These are phyloP conservation scores for Nyssa sinensis DNA, from an alignment of 148 eudicot species.

Conservation along the genomic window DNA sequence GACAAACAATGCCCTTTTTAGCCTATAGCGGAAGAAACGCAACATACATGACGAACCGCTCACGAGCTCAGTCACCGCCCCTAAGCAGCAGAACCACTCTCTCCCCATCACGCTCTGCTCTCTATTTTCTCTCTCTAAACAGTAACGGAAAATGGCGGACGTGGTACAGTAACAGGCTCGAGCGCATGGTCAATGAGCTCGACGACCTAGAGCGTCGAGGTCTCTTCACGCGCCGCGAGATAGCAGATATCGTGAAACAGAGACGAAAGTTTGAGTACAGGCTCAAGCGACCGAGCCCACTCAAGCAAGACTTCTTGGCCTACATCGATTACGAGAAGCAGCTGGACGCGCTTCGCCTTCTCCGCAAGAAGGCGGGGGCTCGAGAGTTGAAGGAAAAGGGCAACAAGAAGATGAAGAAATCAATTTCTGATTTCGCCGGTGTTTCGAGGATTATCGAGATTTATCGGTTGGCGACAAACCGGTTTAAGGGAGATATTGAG, in stretches of 20 bases:
- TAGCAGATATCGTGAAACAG: slow-evolving; percentile 60
- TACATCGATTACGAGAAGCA: slow-evolving; percentile 73
- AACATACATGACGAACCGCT: no score
- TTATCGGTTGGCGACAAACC: slow-evolving; percentile 58
- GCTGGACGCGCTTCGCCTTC: slow-evolving; percentile 50
- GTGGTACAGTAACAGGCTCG: slow-evolving; percentile 70
- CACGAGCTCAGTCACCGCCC: no score
- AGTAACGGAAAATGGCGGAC: slow-evolving; percentile 60
- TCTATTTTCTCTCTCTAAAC: not conserved
- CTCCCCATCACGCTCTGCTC: no score
- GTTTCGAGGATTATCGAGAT: slow-evolving; percentile 54
- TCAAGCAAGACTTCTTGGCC: slow-evolving; percentile 60
- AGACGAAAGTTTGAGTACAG: slow-evolving; percentile 74
- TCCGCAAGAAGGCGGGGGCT: slow-evolving; percentile 42
- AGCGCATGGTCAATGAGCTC: slow-evolving; percentile 79
- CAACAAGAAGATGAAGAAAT: slow-evolving; percentile 41
- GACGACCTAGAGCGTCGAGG: slow-evolving; percentile 76
- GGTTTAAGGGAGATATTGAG: slow-evolving; percentile 83
- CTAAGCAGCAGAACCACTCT: no score
- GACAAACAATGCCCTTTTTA: no score
- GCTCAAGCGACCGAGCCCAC: slow-evolving; percentile 69
- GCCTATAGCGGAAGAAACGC: no score
- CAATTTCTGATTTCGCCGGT: slow-evolving; percentile 59
- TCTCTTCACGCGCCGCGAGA: slow-evolving; percentile 58
- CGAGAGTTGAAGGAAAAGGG: slow-evolving; percentile 31